These are phyloP conservation scores for Aureobasidium musti DNA, from an alignment of 2,329 filamentous ascomycete genomes.

Conservation along the genomic window DNA sequence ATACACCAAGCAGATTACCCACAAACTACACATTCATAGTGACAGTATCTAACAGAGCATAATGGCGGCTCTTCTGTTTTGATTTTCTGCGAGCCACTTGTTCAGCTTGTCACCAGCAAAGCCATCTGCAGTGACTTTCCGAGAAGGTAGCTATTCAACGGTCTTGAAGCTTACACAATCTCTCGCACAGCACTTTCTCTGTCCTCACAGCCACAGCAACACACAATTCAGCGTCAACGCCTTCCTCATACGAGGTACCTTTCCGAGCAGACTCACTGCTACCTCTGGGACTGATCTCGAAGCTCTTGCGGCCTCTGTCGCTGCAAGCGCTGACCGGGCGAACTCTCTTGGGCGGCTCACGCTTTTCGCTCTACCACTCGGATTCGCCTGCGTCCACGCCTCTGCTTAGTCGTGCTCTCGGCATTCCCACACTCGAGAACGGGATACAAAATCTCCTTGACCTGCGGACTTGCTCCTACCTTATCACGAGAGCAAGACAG, in stretches of 20 bases:
- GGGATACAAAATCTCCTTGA: not conserved
- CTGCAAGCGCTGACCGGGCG: not conserved
- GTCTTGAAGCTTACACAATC: not conserved
- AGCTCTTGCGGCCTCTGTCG: not conserved
- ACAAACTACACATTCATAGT: too few species aligned
- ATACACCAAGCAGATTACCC: too few species aligned
- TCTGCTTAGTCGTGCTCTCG: constrained; percentile 2
- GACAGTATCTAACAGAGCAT: too few species aligned
- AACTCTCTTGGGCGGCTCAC: not conserved
- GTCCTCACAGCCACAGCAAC: too few species aligned
- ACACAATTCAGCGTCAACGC: not conserved
- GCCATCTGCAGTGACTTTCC: too few species aligned
- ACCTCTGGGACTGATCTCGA: not conserved
- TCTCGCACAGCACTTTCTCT: not conserved
- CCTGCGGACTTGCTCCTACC: not conserved
- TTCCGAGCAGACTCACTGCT: not conserved
- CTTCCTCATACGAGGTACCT: not conserved
- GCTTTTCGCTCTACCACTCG: not conserved
- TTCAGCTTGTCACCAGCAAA: too few species aligned
- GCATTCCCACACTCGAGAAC: not conserved
- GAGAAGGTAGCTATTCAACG: not conserved
- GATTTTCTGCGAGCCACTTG: too few species aligned
- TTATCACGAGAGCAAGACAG: not conserved
- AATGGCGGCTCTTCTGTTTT: too few species aligned
- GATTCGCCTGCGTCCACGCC: not conserved